Conservation (phyloP, 2,329 filamentous ascomycete species). For the Nigrograna mackinnonii region DNA sequence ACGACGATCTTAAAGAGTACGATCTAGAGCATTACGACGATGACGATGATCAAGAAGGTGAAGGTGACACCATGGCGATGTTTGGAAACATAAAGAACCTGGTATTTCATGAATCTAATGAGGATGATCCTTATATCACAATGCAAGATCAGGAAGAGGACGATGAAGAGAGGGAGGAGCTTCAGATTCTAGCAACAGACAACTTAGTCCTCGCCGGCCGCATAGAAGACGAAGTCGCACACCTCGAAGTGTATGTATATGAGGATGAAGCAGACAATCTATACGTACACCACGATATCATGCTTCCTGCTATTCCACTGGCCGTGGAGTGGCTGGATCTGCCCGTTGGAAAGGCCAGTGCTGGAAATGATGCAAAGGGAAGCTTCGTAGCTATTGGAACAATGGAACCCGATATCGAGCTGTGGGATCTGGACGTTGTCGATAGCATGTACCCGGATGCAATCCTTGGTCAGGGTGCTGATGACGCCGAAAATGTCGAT, state of each 20-base stretch:
- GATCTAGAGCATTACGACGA: conserved; percentile 97
- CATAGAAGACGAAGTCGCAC: conserved; percentile 95
- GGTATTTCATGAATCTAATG: conserved; percentile 91
- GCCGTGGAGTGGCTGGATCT: conserved; percentile 95
- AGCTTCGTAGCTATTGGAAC: conserved; percentile 96
- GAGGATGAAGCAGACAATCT: conserved; percentile 95
- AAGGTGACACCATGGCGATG: conserved; percentile 80
- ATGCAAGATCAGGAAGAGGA: conserved; percentile 73
- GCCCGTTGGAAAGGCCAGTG: conserved; percentile 72
- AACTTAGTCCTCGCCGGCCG: conserved; percentile 91
- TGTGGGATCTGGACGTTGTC: conserved; percentile 95
- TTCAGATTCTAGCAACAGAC: conserved; percentile 90
- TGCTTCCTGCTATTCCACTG: conserved; percentile 95
- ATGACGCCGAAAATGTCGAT: conserved; percentile 55
- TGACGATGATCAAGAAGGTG: conserved; percentile 72
- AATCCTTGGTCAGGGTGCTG: conserved; percentile 74
- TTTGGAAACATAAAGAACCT: conserved; percentile 95
- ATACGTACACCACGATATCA: conserved; percentile 99
- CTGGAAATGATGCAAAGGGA: conserved; percentile 68
- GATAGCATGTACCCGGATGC: conserved; percentile 99
- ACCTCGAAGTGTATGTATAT: conserved; percentile 96
- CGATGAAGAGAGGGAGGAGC: conserved; percentile 87
- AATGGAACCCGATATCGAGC: conserved; percentile 97
- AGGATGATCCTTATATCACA: conserved; percentile 96
- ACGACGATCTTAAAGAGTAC: conserved; percentile 94